Base-by-base conservation (phyloP, 768 basidiomycete species). In the Rhodocollybia butyracea region DNA sequence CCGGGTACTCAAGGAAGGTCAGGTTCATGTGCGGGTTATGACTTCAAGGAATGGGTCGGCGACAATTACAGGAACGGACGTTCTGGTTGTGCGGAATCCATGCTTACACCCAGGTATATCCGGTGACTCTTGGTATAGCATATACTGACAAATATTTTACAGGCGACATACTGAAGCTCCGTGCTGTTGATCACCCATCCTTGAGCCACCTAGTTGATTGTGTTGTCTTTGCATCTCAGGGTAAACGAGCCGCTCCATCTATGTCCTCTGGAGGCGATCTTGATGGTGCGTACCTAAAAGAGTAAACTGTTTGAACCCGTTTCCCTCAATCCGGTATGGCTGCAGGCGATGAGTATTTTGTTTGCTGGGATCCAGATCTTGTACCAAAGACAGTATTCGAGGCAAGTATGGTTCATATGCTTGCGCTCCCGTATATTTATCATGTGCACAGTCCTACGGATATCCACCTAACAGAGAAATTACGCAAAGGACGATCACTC, bases 201-300 rank as follows among this genome's bases (percentile, higher is more conserved):
- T 65, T 87, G 15, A 62, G 74, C 5, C 84, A 87, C 62, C 74
- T 88, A 0, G 75, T 84, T 0, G 86, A 88, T 54, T 88, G 85
- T 56, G 69, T 88, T 17, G 84, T 88, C 2, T 88, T 88, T 59
- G 80, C 86, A 1, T 76, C 79, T 1, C 79, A 80, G 17, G 84
- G 83, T 5, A 79, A 78, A 32, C 78, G 82, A 46, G 74, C 86
- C 13, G 84, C 85, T 8, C 84, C 85, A 5, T 79, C 84, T 0
- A 86, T 88, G 84, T 84, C 81, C 41, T 85, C 84, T 46, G 86
- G 86, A 8, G 85, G 85, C 17, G 84, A 86, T 62, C 70, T 85
- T 17, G 84, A 85, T 64, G 80, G 77, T 80, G 7, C 8, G 19
- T 26, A 41, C 21, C 5, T 13, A 27, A 24, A 24, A 1, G 19